phyloP scores from a whole-genome alignment of 176 grass and related monocot species.

The Bromus sterilis region DNA sequence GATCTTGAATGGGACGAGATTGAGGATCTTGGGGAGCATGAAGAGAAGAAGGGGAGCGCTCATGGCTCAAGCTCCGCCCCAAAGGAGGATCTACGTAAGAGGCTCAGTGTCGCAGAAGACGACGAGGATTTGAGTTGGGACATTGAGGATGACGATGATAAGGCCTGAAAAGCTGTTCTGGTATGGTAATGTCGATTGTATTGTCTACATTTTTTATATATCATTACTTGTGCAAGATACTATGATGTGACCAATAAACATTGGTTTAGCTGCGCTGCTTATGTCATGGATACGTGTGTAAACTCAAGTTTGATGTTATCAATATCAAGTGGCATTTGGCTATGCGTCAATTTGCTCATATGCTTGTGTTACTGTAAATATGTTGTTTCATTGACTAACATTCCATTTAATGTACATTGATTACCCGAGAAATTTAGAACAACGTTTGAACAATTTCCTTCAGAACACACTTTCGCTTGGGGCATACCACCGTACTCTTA shows the following conservation, averaged over 20 bases:
- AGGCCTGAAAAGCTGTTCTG: constrained; percentile 23
- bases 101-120: constrained; percentile 65
- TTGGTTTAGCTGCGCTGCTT: constrained; percentile 35
- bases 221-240: constrained; percentile 27
- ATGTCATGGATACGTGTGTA: constrained; percentile 41
- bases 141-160: constrained; percentile 79
- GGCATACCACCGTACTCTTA: not conserved
- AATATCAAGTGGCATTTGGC: constrained; percentile 11
- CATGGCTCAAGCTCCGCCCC: constrained; percentile 29
- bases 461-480: not conserved
- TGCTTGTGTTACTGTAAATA: not conserved
- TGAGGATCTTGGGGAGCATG: constrained; percentile 80
- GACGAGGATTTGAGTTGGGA: constrained; percentile 98
- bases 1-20: constrained; percentile 94
- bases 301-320: constrained; percentile 20
- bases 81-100: constrained; percentile 66
- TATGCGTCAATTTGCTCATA: not conserved
- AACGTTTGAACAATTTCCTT: not conserved
- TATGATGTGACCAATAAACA: constrained; percentile 39
- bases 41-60: constrained; percentile 38
- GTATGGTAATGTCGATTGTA: constrained; percentile 29
- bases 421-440: not conserved
- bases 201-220: constrained; percentile 15
- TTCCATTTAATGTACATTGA: not conserved
- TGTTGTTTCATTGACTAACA: not conserved